Base-by-base conservation (phyloP, 164 flowering plant species). In the Euptelea pleiosperma region DNA sequence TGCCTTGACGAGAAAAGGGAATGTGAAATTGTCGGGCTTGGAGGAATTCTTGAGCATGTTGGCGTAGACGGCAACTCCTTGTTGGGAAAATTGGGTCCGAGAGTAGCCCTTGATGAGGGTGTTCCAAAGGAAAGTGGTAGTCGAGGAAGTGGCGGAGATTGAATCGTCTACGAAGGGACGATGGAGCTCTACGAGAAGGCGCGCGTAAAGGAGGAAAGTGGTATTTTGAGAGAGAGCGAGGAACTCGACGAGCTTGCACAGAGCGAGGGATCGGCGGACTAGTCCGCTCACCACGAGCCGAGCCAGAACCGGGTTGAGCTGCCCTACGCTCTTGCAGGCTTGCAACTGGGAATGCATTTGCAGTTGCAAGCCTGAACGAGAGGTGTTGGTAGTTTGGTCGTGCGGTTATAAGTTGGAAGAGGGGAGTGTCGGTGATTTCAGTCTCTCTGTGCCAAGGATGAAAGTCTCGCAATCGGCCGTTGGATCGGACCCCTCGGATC, bases 1-100 rank as follows among this genome's bases (percentile, higher is more conserved):
- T 0, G 71, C 61, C 52, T 63, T 71, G 28, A 63, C 25, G 25
- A 71, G 35, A 21, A 71, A 62, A 6, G 75, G 75, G 51, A 53
- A 63, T 4, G 75, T 67, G 61, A 47, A 67, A 21, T 59, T 59
- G 34, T 71, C 71, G 3, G 68, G 71, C 18, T 53, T 53, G 8
- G 53, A 41, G 7, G 47, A 44, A n/a, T 8, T 35, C 9, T 15
- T 31, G 24, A 66, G 58, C 75, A 71, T 67, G 10, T 50, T 25
- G 4, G 51, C 21, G 42, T 59, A 71, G 52, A 46, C 11, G 6
- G 25, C 8, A n/a, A 71, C 12, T 34, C 57, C 60, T n/a, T 58
- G 24, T 14, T 40, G 39, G 16, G 71, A 68, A n/a, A 22, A 50
- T 6, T 35, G 35, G 35, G 24, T 54, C 11, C 16, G 42, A 9